A percentile compares a stretch with the other conserved stretches of the same genome.
Evolutionary conservation across 176 grass and related monocot genomes (phyloP).

Genomic region (Oryza meridionalis): DNA sequence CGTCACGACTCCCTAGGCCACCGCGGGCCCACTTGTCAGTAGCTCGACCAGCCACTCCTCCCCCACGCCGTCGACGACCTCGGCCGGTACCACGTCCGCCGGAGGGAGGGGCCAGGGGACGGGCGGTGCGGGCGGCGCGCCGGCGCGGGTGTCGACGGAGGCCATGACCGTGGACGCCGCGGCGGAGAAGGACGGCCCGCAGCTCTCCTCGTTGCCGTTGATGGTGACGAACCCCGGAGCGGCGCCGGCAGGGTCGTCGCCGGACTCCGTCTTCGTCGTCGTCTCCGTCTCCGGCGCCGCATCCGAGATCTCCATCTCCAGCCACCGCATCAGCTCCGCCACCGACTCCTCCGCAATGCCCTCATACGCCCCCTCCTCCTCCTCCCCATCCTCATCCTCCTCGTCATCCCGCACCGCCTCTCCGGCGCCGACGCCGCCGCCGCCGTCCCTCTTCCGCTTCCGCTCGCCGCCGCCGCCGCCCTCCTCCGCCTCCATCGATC

Average conservation of each 20-base stretch:
- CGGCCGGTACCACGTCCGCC: no score
- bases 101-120: slow-evolving; percentile 50
- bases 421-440: not conserved
- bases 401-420: not conserved
- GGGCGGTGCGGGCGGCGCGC: slow-evolving; percentile 36
- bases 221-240: slow-evolving; percentile 55
- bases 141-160: slow-evolving; percentile 67
- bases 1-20: no score
- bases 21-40: slow-evolving; percentile 10
- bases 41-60: slow-evolving; percentile 57
- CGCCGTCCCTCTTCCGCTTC: slow-evolving; percentile 31
- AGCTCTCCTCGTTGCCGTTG: slow-evolving; percentile 90
- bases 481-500: not conserved
- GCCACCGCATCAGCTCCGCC: slow-evolving; percentile 78
- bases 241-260: not conserved
- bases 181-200: slow-evolving; percentile 86
- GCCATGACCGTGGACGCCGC: slow-evolving; percentile 79
- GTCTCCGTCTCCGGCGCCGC: not conserved
- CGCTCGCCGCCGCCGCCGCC: not conserved
- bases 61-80: slow-evolving; percentile 25
- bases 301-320: slow-evolving; percentile 66
- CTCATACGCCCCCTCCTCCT: not conserved
- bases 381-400: not conserved
- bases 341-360: slow-evolving; percentile 60
- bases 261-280: not conserved